These are phyloP conservation scores for Ganoderma lingzhi DNA, from an alignment of 1,284 basidiomycete genomes.

Conservation along the genomic window DNA sequence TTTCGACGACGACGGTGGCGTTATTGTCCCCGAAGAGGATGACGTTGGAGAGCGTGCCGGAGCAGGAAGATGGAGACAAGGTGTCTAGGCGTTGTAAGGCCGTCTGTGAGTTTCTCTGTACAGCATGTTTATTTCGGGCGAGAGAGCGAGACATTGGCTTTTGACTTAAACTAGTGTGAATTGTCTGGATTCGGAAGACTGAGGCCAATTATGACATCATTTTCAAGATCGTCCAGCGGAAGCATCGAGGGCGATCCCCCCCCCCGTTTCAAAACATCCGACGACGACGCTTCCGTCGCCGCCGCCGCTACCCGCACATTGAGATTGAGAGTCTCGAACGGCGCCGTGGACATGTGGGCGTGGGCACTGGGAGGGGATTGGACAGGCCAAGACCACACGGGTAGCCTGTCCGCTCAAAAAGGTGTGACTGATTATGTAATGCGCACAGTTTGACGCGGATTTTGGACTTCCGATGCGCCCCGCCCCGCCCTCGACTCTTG, in stretches of 20 bases:
- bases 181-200: neutral
- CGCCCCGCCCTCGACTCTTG: neutral
- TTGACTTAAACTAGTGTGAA: neutral
- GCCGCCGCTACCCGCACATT: neutral
- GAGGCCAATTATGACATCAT: constrained; percentile 2
- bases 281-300: neutral
- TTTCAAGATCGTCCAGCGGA: neutral
- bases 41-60: constrained; percentile 1
- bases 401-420: neutral
- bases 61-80: neutral
- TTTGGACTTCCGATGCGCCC: neutral
- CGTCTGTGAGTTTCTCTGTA: constrained; percentile 3
- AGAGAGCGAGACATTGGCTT: neutral
- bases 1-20: constrained; percentile 53
- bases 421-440: neutral
- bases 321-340: neutral
- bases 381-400: neutral
- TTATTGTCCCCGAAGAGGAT: constrained; percentile 25
- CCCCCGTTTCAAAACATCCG: neutral
- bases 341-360: neutral
- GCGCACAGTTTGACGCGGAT: neutral
- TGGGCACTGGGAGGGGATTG: neutral
- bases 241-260: neutral
- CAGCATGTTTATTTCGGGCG: neutral
- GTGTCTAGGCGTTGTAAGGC: neutral